Conservation (phyloP, 352 stramenopile species). For the Pythium rishiriense region DNA sequence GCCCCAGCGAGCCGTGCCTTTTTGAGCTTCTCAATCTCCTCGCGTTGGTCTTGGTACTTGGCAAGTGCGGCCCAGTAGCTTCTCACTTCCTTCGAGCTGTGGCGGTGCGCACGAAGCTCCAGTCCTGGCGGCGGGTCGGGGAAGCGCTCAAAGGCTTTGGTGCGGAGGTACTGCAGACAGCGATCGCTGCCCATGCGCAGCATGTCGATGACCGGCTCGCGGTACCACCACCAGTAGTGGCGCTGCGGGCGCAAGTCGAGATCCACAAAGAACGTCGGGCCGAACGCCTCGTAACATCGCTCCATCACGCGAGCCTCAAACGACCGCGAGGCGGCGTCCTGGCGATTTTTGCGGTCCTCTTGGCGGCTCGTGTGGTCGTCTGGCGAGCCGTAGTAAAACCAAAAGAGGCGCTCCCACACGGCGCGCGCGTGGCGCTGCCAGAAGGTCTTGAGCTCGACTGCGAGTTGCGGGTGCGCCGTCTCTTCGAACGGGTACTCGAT, state of each 20-base stretch:
- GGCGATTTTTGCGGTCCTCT: constrained; percentile 4
- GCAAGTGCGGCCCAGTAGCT: constrained; percentile 15
- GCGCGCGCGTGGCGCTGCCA: constrained; percentile 11
- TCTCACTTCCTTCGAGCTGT: not conserved
- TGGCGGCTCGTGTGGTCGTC: not conserved
- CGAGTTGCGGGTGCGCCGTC: not conserved
- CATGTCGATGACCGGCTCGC: constrained; percentile 13
- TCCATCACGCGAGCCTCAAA: constrained; percentile 14
- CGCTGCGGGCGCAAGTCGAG: constrained; percentile 5
- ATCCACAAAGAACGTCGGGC: constrained; percentile 23
- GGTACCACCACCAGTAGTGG: constrained; percentile 26
- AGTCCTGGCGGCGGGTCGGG: constrained; percentile 1
- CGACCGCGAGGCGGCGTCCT: constrained; percentile 7
- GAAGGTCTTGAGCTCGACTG: constrained; percentile 2
- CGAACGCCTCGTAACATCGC: constrained; percentile 7
- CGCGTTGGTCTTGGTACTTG: not conserved
- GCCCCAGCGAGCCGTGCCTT: not conserved
- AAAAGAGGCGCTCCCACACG: constrained; percentile 26
- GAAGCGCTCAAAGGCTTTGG: constrained; percentile 5
- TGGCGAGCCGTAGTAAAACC: constrained; percentile 1
- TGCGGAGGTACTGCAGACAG: constrained; percentile 9
- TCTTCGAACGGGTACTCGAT: constrained; percentile 24
- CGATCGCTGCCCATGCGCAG: not conserved
- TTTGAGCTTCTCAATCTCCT: constrained; percentile 4
- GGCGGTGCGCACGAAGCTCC: not conserved